Evolutionary conservation across 1,139 yeast species (phyloP).

Genomic region (Taphrina communis): DNA sequence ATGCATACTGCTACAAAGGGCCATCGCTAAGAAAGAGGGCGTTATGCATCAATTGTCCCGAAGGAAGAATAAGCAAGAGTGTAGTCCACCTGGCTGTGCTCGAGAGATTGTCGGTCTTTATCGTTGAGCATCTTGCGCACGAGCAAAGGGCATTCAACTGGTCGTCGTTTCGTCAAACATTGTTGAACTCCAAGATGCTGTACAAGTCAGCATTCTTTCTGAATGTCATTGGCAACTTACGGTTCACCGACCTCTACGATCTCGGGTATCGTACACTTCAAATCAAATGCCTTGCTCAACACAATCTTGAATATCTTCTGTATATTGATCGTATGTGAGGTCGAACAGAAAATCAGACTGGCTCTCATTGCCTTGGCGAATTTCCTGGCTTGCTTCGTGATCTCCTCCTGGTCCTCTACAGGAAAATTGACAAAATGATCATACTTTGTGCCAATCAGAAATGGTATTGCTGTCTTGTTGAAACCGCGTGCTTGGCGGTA

Average conservation of each 20-base stretch:
- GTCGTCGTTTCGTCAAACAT: constrained; percentile 32
- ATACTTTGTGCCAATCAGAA: constrained; percentile 91
- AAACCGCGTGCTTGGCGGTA: constrained; percentile 90
- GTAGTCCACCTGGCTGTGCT: no score
- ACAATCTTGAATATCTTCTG: constrained; percentile 93
- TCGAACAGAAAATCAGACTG: constrained; percentile 86
- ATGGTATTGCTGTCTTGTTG: constrained; percentile 88
- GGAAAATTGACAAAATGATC: constrained; percentile 77
- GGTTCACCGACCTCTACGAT: constrained; percentile 57
- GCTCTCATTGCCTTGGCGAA: constrained; percentile 93
- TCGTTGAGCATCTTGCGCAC: background rate
- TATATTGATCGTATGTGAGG: constrained; percentile 89
- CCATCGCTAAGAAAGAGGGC: constrained; percentile 3
- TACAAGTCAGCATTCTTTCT: background rate
- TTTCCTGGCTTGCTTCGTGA: constrained; percentile 81
- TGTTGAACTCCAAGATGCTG: constrained; percentile 65
- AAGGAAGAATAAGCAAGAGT: no score
- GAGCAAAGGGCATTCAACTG: background rate
- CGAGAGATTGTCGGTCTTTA: no score
- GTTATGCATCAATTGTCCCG: no score
- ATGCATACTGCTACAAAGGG: constrained; percentile 12
- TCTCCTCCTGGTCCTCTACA: constrained; percentile 79
- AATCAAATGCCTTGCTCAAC: constrained; percentile 87
- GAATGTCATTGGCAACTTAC: constrained; percentile 1
- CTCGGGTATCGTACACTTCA: constrained; percentile 82